A percentile compares a stretch with the other conserved stretches of the same genome.
Evolutionary conservation across 78 protist genomes (phyloP).

Genomic region (Cavenderia fasciculata): DNA sequence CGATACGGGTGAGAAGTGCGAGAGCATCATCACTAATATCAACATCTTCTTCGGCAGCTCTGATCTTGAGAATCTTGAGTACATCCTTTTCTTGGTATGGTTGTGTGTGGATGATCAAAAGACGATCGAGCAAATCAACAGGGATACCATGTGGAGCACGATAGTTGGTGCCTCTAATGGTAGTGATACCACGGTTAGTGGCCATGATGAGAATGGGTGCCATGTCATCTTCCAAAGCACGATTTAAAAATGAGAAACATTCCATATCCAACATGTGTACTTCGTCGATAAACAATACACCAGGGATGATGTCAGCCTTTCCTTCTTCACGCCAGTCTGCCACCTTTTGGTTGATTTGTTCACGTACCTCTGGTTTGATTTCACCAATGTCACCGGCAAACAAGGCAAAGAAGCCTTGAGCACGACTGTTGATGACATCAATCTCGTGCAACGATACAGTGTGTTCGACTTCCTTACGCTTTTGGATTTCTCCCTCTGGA

Average conservation of each 20-base stretch:
- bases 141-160: conserved; percentile 99
- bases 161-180: conserved; percentile 96
- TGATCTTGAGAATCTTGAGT: conserved; percentile 74
- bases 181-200: conserved; percentile 96
- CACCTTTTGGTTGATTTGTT: conserved; percentile 96
- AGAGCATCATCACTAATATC: conserved; percentile 93
- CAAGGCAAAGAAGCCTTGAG: conserved; percentile 97
- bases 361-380: conserved; percentile 95
- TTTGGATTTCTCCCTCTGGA: conserved; percentile 97
- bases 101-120: conserved; percentile 88
- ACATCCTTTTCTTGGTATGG: conserved; percentile 86
- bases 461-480: conserved; percentile 97
- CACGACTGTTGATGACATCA: conserved; percentile 98
- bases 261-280: conserved; percentile 99
- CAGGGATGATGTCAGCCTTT: conserved; percentile 98
- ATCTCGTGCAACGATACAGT: conserved; percentile 97
- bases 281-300: conserved; percentile 99
- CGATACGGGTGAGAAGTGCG: conserved; percentile 90
- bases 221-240: conserved; percentile 96
- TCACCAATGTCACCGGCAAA: conserved; percentile 98
- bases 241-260: conserved; percentile 98
- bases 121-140: conserved; percentile 97
- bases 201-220: conserved; percentile 98
- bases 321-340: conserved; percentile 99
- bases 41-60: conserved; percentile 97